Evolutionary conservation across 164 flowering plant species (phyloP).

Genomic region (Paratinospora sagittata): DNA sequence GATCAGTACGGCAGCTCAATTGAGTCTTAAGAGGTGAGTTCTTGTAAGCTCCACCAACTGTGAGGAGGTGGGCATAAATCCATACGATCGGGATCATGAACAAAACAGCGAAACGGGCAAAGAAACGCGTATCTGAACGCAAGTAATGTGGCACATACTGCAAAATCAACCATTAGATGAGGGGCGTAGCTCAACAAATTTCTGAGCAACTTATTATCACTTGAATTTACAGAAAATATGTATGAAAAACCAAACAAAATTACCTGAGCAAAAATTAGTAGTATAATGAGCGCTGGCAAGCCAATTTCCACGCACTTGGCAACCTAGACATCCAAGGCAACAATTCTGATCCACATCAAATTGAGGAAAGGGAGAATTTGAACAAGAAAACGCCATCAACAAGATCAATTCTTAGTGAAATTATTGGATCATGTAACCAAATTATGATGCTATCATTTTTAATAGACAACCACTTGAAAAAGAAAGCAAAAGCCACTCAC

Average conservation of each 20-base stretch:
- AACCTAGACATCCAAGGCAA: constrained; percentile 35
- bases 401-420: neutral
- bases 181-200: neutral
- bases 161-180: constrained; percentile 13
- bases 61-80: constrained; percentile 91
- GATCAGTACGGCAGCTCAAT: constrained; percentile 76
- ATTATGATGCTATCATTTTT: neutral
- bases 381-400: neutral
- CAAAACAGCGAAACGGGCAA: constrained; percentile 84
- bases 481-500: constrained; percentile 30
- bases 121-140: constrained; percentile 38
- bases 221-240: neutral
- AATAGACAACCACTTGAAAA: neutral
- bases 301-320: constrained; percentile 91
- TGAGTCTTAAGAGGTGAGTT: constrained; percentile 52
- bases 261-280: constrained; percentile 79
- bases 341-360: neutral
- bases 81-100: constrained; percentile 78
- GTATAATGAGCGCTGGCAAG: constrained; percentile 64
- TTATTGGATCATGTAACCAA: neutral
- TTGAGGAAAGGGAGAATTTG: neutral
- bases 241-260: neutral
- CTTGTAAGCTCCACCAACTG: constrained; percentile 92
- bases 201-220: neutral
- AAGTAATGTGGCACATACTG: constrained; percentile 80